These are phyloP conservation scores for Cytospora paraplurivora DNA, from an alignment of 2,329 filamentous ascomycete species.

Conservation along the genomic window DNA sequence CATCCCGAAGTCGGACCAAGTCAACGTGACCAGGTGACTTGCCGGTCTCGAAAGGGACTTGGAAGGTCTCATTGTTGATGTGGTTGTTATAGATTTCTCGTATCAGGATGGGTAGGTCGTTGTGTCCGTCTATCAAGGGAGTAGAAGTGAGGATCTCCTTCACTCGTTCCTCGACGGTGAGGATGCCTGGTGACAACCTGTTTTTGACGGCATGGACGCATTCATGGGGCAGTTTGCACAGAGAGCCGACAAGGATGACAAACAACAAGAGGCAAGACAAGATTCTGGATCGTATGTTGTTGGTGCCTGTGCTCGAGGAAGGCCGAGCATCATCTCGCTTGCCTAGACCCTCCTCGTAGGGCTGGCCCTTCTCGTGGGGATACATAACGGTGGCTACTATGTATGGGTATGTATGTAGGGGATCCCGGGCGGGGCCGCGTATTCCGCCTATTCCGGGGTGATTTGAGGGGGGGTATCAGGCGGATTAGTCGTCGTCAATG, in stretches of 20 bases:
- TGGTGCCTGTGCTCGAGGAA: conserved; percentile 4
- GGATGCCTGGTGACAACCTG: not conserved
- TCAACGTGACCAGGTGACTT: conserved; percentile 74
- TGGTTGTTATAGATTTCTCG: conserved; percentile 70
- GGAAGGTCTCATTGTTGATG: conserved; percentile 75
- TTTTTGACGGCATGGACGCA: conserved; percentile 20
- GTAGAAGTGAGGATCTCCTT: conserved; percentile 48
- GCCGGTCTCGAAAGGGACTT: conserved; percentile 71
- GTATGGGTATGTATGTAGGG: not conserved
- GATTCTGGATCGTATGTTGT: not conserved
- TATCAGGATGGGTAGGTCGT: conserved; percentile 80
- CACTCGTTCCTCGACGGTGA: conserved; percentile 48
- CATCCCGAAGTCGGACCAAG: conserved; percentile 70
- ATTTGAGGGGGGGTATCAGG: conserved; percentile 7
- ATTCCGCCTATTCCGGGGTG: conserved; percentile 14
- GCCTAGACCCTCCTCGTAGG: conserved; percentile 17
- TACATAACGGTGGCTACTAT: conserved; percentile 16
- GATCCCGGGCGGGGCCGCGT: conserved; percentile 8
- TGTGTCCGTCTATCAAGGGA: conserved; percentile 74
- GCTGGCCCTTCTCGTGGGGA: conserved; percentile 24
- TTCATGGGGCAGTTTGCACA: conserved; percentile 15
- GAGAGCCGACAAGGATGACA: conserved; percentile 5
- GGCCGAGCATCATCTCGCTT: conserved; percentile 20
- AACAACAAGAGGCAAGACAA: conserved; percentile 7
- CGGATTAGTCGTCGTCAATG: conserved; percentile 15